Evolutionary conservation across 257 asterid genomes (phyloP).

Genomic region (Dorcoceras hygrometricum): DNA sequence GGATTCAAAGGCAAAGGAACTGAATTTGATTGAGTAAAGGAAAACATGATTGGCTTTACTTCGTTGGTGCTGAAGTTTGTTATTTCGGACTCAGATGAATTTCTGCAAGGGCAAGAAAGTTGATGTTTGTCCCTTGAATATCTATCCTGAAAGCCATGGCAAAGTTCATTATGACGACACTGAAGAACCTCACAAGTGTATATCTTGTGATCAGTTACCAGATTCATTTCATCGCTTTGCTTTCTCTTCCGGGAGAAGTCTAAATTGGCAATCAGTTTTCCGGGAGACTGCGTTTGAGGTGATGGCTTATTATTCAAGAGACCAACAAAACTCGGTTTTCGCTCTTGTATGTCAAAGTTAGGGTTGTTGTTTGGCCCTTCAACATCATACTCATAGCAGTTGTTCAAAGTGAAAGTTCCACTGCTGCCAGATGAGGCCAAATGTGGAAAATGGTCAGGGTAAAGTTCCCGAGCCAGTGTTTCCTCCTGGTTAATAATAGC

Average conservation of each 20-base stretch:
- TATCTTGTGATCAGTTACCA: conserved; percentile 47
- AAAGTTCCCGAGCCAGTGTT: conserved; percentile 52
- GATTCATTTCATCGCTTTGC: conserved; percentile 26
- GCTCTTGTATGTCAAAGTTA: conserved; percentile 45
- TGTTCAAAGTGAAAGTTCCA: conserved; percentile 33
- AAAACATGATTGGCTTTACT: conserved; percentile 47
- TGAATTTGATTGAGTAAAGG: conserved; percentile 39
- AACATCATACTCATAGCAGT: conserved; percentile 54
- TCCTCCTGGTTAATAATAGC: conserved; percentile 58
- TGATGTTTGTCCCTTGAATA: conserved; percentile 75
- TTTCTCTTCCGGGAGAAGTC: conserved; percentile 52
- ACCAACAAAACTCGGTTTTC: conserved; percentile 39
- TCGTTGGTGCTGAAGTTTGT: conserved; percentile 43
- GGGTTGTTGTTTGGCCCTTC: conserved; percentile 39
- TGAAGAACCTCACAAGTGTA: conserved; percentile 69
- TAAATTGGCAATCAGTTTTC: conserved; percentile 27
- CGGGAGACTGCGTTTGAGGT: conserved; percentile 29
- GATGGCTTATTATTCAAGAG: conserved; percentile 32
- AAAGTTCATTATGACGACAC: conserved; percentile 65
- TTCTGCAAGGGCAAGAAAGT: conserved; percentile 56
- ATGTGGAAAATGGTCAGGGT: conserved; percentile 43
- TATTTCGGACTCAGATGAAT: conserved; percentile 42
- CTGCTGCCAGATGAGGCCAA: conserved; percentile 35
- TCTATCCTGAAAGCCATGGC: conserved; percentile 65
- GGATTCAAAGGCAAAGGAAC: conserved; percentile 23